Base-by-base conservation (phyloP, 2,329 filamentous ascomycete genomes). In the Stagonosporopsis chrysanthemi region DNA sequence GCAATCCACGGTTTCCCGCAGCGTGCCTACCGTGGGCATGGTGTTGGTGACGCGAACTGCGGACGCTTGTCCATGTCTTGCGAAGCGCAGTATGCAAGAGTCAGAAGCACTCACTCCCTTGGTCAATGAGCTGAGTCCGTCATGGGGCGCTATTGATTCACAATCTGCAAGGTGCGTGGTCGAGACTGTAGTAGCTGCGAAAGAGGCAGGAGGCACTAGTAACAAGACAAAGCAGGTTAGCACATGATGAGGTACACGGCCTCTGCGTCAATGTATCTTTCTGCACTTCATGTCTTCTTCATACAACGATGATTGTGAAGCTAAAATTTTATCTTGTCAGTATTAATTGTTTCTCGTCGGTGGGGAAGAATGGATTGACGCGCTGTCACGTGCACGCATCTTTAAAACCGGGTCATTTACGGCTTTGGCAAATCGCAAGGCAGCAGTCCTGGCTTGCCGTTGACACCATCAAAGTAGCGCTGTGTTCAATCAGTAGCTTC, bases 331-430 rank as follows among this genome's bases (percentile, higher is more conserved):
- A 33, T 33, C 5, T 33, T 39, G 6, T 38, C 15, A 38, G 19
- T 12, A 19, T 19, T 6, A 6, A 38, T 5, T 7, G 19, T 19
- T 19, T 19, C 19, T 19, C 19, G 19, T 19, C 19, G 19, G 19
- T 19, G 19, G 24, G 24, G 4, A 26, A 24, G 17, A 11, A 7
- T 19, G 5, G 2, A 29, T n/a, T 14, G 2, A 47, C 43, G 35
- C 51, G 42, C 28, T 12, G 22, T 51, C 53, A 56, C 53, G 47
- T 56, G 53, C 28, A 22, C 46, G 24, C 52, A 35, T 12, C 6
- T 14, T n/a, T 6, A 12, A 40, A 26, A 23, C 22, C 22, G 31
- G 45, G 40, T 5, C 22, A 26, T 2, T 26, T 23, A 6, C n/a
- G 3, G 14, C 24, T 44, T 44, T 17, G 24, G 41, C 41, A 19